Percentiles rank a stretch among this genome's conserved stretches.
These are phyloP conservation scores for Lunularia cruciata DNA, from an alignment of 225 moss, liverwort and hornwort species.

Conservation along the genomic window DNA sequence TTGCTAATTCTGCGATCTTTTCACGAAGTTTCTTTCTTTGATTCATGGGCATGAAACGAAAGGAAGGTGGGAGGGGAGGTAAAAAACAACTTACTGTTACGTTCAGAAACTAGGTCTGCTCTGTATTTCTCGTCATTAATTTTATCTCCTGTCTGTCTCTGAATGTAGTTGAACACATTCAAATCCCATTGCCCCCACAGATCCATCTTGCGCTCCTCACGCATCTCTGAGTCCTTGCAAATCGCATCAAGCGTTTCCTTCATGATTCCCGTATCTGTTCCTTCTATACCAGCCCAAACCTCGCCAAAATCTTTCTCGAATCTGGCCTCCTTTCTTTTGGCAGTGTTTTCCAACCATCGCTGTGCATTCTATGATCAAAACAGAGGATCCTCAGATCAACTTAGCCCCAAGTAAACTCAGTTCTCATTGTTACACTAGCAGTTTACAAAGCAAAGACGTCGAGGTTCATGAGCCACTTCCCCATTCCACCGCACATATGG, in stretches of 20 bases:
- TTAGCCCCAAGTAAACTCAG: no score
- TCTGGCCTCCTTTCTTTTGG: slow-evolving; percentile 10
- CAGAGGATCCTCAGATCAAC: no score
- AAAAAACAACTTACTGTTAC: slow-evolving; percentile 25
- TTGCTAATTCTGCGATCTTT: no score
- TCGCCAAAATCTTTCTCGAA: slow-evolving; percentile 28
- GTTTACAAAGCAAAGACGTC: no score
- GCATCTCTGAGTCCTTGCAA: slow-evolving; percentile 24
- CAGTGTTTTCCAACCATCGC: slow-evolving; percentile 13
- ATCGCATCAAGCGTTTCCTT: slow-evolving; percentile 22
- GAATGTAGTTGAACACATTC: slow-evolving; percentile 41
- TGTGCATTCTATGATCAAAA: slow-evolving; percentile 15
- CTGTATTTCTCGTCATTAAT: slow-evolving; percentile 33
- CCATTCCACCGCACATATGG: no score
- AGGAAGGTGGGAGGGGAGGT: neutral
- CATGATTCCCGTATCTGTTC: slow-evolving; percentile 40
- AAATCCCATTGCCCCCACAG: slow-evolving; percentile 50
- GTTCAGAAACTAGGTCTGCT: slow-evolving; percentile 31
- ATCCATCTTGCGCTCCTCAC: slow-evolving; percentile 23
- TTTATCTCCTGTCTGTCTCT: slow-evolving; percentile 37
- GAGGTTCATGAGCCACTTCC: no score
- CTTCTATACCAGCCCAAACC: slow-evolving; percentile 40
- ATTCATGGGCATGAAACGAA: neutral
- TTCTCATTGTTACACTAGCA: no score
- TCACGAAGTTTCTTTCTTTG: no score